Percentiles rank a stretch among this genome's conserved stretches.
phyloP scores from a whole-genome alignment of 139 green algal genomes.

The Volvox reticuliferus region DNA sequence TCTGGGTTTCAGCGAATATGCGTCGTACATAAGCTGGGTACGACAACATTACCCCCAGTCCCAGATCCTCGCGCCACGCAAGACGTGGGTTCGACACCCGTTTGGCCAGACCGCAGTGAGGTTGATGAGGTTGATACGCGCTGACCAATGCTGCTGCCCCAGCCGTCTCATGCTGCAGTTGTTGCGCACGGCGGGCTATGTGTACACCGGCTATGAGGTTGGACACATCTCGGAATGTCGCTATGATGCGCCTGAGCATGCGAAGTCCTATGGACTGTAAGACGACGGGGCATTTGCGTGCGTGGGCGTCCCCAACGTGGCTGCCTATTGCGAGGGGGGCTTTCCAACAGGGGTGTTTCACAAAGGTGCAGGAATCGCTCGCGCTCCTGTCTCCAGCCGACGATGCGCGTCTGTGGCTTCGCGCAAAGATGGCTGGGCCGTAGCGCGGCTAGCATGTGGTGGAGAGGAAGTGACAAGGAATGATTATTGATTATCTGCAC shows the following conservation, averaged over 20 bases:
- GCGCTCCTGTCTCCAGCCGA: no score
- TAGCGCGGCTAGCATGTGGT: no score
- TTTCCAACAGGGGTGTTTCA: no score
- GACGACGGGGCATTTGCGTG: not conserved
- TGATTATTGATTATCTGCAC: no score
- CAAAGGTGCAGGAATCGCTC: no score
- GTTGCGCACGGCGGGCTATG: slow-evolving; percentile 20
- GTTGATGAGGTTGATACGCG: slow-evolving; percentile 13
- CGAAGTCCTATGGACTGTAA: slow-evolving; percentile 29
- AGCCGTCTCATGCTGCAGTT: not conserved
- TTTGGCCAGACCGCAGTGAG: slow-evolving; percentile 41
- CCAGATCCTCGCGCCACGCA: slow-evolving; percentile 23
- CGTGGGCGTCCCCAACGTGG: no score
- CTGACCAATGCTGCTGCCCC: slow-evolving; percentile 46
- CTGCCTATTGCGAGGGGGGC: no score
- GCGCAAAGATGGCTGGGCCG: no score
- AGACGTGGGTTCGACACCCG: slow-evolving; percentile 54
- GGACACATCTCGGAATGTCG: slow-evolving; percentile 51
- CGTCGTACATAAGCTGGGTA: slow-evolving; percentile 66
- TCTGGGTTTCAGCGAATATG: slow-evolving; percentile 70
- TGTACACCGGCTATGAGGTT: slow-evolving; percentile 59
- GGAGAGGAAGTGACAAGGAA: no score
- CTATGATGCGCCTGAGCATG: slow-evolving; percentile 39
- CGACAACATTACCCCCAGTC: slow-evolving; percentile 56
- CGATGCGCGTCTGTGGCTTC: no score